Base-by-base conservation (phyloP, 768 basidiomycete genomes). In the Lyophyllum shimeji region DNA sequence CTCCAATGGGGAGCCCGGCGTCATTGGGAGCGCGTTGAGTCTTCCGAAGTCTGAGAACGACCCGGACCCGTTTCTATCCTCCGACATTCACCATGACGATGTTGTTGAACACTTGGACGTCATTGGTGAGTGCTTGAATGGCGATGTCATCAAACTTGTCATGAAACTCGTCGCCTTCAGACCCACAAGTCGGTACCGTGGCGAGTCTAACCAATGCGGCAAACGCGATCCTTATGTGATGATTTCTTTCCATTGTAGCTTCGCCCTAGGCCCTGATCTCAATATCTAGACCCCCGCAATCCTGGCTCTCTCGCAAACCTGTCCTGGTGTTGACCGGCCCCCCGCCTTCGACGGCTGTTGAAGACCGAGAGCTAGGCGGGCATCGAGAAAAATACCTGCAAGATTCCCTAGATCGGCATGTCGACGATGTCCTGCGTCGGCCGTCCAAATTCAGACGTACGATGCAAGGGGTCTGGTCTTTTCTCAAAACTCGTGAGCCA, bases 21-120 rank as follows among this genome's bases (percentile, higher is more conserved):
- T 72, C 15, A 68, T 79, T 37, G 79, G 74, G 52, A 82, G 79
- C 57, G 74, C 75, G 0, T 65, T 83, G 37, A 80, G 74, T 60
- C 42, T 59, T 23, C 17, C 46, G 18, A 53, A 57, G 37, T 52
- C 56, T 12, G 59, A 55, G n/a, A 34, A 55, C 18, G 51, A 44
- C 8, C 34, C 31, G 3, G 31, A 40, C 24, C 51, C 51, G 17
- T 55, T 67, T 46, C 53, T 56, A 40, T 15, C 13, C 33, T 64
- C 68, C 2, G 65, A 72, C 20, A 77, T 82, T 53, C 87, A 93
- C 64, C 82, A 86, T 57, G 88, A 93, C 63, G 87, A 90, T 62
- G 82, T 93, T 46, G 89, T 93, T 5, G 91, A 93, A 58, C 86
- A 93, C 67, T 71, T 94, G 60, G 91, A 94, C 69, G 86, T 84